Evolutionary conservation across 371 early-diverging fungal genomes (phyloP).

Genomic region (Mortierella sp.): DNA sequence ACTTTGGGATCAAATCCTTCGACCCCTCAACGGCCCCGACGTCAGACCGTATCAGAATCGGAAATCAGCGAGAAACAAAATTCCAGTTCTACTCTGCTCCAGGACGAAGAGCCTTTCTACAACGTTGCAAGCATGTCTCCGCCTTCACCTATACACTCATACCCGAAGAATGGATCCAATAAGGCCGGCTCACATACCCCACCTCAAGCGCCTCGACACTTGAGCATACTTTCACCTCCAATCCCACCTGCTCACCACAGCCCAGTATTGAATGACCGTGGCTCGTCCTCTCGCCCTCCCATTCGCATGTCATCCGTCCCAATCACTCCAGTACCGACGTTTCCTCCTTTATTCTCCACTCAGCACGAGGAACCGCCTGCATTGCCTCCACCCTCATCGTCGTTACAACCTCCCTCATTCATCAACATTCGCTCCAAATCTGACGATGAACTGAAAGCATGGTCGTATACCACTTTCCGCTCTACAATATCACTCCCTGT

Average conservation of each 20-base stretch:
- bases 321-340: neutral
- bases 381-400: neutral
- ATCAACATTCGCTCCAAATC: conserved; percentile 9
- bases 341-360: conserved; percentile 8
- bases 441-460: conserved; percentile 5
- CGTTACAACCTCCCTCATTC: neutral
- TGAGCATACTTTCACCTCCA: conserved; percentile 6
- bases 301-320: conserved; percentile 2
- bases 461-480: neutral
- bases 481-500: neutral
- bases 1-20: neutral
- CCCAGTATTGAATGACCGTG: neutral
- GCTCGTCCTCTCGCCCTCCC: conserved; percentile 5
- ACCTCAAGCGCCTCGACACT: conserved; percentile 20
- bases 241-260: neutral
- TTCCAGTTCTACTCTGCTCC: neutral
- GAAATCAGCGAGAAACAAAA: too few relatives aligned
- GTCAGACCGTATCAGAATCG: too few relatives aligned
- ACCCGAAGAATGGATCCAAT: conserved; percentile 1
- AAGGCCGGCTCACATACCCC: conserved; percentile 2
- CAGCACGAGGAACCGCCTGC: conserved; percentile 4
- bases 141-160: neutral
- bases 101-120: neutral
- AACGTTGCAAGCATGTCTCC: neutral
- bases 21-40: neutral